These are phyloP conservation scores for Arthonia radiata DNA, from an alignment of 495 filamentous ascomycete species.

Conservation along the genomic window DNA sequence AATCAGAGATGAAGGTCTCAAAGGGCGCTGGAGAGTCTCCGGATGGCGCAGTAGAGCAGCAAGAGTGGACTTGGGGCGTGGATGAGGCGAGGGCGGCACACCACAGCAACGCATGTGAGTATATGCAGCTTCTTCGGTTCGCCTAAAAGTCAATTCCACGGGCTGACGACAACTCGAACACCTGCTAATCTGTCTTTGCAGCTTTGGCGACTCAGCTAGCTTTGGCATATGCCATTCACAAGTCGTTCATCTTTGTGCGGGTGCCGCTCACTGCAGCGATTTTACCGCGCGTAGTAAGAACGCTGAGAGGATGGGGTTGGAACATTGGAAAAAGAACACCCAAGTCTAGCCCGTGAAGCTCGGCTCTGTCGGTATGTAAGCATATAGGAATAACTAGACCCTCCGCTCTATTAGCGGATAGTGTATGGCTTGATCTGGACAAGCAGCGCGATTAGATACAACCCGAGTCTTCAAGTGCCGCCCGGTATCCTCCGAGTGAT, in stretches of 20 bases:
- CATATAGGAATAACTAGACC: no score
- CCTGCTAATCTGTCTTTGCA: conserved; percentile 12
- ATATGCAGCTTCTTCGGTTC: no score
- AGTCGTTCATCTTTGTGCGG: conserved; percentile 87
- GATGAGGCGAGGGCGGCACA: conserved; percentile 14
- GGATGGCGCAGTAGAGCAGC: conserved; percentile 1
- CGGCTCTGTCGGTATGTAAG: no score
- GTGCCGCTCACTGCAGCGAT: conserved; percentile 76
- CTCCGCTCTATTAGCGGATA: no score
- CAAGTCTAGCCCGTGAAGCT: no score
- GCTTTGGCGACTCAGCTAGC: conserved; percentile 73
- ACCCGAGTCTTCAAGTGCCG: no score
- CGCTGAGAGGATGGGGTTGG: conserved; percentile 63
- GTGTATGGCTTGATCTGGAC: no score
- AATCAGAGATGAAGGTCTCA: conserved; percentile 1
- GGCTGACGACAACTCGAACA: no score
- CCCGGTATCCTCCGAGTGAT: no score
- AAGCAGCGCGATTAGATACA: no score
- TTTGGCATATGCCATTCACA: conserved; percentile 91
- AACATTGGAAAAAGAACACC: conserved; percentile 39
- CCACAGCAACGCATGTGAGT: conserved; percentile 27
- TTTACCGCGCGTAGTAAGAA: no score
- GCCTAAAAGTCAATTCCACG: no score
- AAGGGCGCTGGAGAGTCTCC: neutral
- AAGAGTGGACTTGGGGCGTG: conserved; percentile 16